Base-by-base conservation (phyloP, 2,329 filamentous ascomycete species). In the Dothidotthia symphoricarpi region DNA sequence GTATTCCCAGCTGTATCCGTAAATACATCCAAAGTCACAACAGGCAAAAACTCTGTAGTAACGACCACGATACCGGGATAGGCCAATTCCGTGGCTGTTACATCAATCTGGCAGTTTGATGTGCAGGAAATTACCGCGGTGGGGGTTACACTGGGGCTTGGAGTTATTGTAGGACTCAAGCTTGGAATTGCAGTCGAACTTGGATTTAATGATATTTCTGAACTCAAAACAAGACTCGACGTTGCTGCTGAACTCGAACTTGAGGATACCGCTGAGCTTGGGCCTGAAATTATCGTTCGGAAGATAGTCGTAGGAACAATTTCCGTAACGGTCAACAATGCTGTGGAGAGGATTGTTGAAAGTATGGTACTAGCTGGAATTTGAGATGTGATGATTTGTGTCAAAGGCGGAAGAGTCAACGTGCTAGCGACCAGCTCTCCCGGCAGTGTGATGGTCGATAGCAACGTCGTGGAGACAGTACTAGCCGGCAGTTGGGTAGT, bases 81-180 rank as follows among this genome's bases (percentile, higher is more conserved):
- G 16, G 28, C 43, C 3, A 67, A 12, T 6, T 45, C 34, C 4
- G 49, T 60, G 3, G 61, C 64, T 2, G 56, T 60, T 0, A 66
- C 60, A 39, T 61, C 52, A 5, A 67, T 58, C 17, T 56, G 49
- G 29, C 64, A 67, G 6, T 33, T 29, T n/a, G 45, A 57, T 1
- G 49, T 12, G 43, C 63, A 66, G 1, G 53, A 53, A 3, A 53
- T 26, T 0, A 57, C 51, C 15, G 52, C 27, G 9, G 44, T 33
- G 16, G 46, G 39, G 12, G 51, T 35, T 12, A 49, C 40, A 8
- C 30, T 34, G 14, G 37, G 13, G 24, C 40, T 55, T 7, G 57
- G 51, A 0, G 50, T 33, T 8, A 53, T 34, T 3, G 52, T n/a
- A n/a, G n/a, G n/a, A n/a, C n/a, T n/a, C n/a, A n/a, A n/a, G n/a